phyloP scores from a whole-genome alignment of 2,329 filamentous ascomycete genomes.

The Venturia nashicola region DNA sequence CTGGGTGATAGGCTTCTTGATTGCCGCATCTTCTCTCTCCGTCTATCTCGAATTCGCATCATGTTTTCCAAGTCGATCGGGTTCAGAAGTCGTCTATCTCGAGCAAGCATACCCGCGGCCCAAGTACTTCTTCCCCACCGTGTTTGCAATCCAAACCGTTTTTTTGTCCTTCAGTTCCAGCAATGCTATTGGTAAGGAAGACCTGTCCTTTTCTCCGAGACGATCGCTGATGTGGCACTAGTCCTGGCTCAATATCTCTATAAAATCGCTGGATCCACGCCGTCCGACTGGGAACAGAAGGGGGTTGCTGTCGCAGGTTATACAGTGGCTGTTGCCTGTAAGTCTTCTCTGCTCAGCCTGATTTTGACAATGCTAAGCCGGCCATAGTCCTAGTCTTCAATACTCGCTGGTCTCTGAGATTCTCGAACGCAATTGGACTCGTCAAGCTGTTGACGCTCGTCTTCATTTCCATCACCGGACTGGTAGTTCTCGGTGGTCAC shows the following conservation, averaged over 20 bases:
- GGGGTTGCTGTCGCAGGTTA: slow-evolving; percentile 33
- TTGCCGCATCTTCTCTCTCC: neutral
- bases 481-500: slow-evolving; percentile 50
- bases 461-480: slow-evolving; percentile 39
- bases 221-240: slow-evolving; percentile 12
- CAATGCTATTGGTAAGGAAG: neutral
- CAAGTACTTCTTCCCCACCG: neutral
- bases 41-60: slow-evolving; percentile 10
- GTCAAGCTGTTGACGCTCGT: slow-evolving; percentile 50
- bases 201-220: neutral
- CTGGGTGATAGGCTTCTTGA: slow-evolving; percentile 8
- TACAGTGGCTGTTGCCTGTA: slow-evolving; percentile 44
- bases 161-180: slow-evolving; percentile 1
- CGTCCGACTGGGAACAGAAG: neutral
- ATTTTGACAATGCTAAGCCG: neutral
- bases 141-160: neutral
- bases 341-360: slow-evolving; percentile 12
- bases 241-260: slow-evolving; percentile 52
- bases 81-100: slow-evolving; percentile 2
- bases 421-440: slow-evolving; percentile 44
- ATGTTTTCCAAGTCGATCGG: slow-evolving; percentile 19
- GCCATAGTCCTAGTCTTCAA: neutral
- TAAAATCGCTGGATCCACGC: slow-evolving; percentile 16
- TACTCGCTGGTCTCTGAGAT: slow-evolving; percentile 13
- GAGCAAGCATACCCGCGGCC: slow-evolving; percentile 9